A percentile compares a stretch with the other conserved stretches of the same genome.
Evolutionary conservation across 352 stramenopile species (phyloP).

Genomic region (Pythium aphanidermatum): DNA sequence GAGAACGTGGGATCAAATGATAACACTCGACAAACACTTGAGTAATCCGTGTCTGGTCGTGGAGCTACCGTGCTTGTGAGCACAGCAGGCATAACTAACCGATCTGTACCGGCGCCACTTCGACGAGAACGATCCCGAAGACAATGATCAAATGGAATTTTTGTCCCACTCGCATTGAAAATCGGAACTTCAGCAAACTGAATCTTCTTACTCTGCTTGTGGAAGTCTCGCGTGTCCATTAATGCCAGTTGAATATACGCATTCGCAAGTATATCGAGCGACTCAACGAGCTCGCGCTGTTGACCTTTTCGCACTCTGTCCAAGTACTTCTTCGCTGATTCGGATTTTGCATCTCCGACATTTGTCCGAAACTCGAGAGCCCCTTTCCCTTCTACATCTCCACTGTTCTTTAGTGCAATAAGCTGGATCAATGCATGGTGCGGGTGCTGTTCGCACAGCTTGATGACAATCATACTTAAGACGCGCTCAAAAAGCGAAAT

Average conservation of each 20-base stretch:
- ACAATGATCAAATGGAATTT: conserved; percentile 62
- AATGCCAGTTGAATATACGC: conserved; percentile 79
- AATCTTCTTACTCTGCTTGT: conserved; percentile 72
- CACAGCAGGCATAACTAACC: conserved; percentile 59
- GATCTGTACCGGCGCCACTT: conserved; percentile 11
- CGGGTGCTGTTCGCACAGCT: conserved; percentile 93
- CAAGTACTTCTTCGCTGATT: conserved; percentile 56
- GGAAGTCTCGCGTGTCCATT: conserved; percentile 73
- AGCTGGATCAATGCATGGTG: conserved; percentile 96
- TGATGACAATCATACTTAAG: conserved; percentile 86
- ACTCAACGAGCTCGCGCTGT: conserved; percentile 58
- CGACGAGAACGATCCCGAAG: conserved; percentile 49
- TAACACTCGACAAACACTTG: conserved; percentile 69
- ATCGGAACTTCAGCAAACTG: conserved; percentile 54
- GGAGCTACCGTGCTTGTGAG: conserved; percentile 71
- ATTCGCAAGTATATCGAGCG: conserved; percentile 63
- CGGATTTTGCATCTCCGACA: conserved; percentile 68
- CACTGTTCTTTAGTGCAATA: conserved; percentile 93
- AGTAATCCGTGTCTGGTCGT: conserved; percentile 78
- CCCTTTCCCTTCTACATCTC: conserved; percentile 80
- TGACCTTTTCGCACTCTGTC: conserved; percentile 46
- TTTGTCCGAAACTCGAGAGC: conserved; percentile 74
- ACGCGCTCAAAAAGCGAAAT: conserved; percentile 70
- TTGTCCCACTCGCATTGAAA: conserved; percentile 21
- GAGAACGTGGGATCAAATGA: conserved; percentile 91